A percentile compares a stretch with the other conserved stretches of the same genome.
These are phyloP conservation scores for Thelonectria discophora DNA, from an alignment of 2,329 filamentous ascomycete genomes.

Conservation along the genomic window DNA sequence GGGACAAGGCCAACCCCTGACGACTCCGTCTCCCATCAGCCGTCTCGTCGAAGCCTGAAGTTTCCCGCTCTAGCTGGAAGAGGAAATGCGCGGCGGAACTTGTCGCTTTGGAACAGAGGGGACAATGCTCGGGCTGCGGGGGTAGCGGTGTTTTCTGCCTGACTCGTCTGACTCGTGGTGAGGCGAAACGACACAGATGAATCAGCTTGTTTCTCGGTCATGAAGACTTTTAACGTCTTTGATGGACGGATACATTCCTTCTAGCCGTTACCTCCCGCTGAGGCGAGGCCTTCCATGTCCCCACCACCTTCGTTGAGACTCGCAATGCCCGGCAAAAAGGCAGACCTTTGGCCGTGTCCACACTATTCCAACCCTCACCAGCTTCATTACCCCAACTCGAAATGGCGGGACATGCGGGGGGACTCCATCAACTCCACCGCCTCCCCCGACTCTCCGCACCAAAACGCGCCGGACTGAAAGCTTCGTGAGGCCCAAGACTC, in stretches of 20 bases:
- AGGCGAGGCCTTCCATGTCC: background rate
- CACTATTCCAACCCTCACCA: background rate
- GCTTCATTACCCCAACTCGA: background rate
- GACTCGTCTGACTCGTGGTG: background rate
- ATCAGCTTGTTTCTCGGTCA: background rate
- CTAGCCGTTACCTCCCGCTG: background rate
- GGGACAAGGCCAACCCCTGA: background rate
- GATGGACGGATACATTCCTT: background rate
- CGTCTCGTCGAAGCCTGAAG: background rate
- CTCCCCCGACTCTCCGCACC: conserved; percentile 7
- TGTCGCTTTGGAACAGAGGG: conserved; percentile 13
- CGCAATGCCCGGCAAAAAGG: background rate
- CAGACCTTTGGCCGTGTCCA: too few species aligned
- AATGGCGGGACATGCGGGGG: background rate
- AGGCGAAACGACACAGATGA: background rate
- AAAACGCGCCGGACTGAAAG: background rate
- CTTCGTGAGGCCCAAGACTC: background rate
- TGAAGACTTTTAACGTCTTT: background rate
- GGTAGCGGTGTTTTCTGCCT: background rate
- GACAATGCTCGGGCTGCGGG: background rate
- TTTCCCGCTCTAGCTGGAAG: conserved; percentile 4
- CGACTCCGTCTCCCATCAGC: background rate
- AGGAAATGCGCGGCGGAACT: conserved; percentile 13
- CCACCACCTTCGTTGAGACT: background rate
- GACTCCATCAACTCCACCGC: conserved; percentile 1